Evolutionary conservation across 768 basidiomycete species (phyloP).

Genomic region (Fomitopsis serialis): DNA sequence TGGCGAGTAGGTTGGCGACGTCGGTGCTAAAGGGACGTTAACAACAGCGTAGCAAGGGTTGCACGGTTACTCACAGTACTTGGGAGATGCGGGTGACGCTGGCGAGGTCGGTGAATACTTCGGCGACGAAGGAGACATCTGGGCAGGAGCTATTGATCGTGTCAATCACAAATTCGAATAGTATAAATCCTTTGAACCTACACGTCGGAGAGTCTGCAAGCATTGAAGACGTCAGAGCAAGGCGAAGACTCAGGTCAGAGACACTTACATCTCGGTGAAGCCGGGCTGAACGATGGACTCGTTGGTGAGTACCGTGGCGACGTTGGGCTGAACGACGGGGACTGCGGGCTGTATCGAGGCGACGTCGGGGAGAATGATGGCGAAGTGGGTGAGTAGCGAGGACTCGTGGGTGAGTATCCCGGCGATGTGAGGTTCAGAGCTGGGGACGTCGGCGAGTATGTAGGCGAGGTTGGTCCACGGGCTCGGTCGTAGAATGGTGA

Average conservation of each 20-base stretch:
- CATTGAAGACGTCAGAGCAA: constrained; percentile 6
- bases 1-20: constrained; percentile 84
- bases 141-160: constrained; percentile 54
- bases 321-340: constrained; percentile 86
- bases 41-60: not conserved
- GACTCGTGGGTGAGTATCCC: constrained; percentile 61
- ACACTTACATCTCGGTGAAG: constrained; percentile 83
- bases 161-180: constrained; percentile 20
- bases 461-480: constrained; percentile 69
- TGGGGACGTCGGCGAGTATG: constrained; percentile 86
- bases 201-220: constrained; percentile 67
- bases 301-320: constrained; percentile 88
- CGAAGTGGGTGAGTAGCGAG: constrained; percentile 81
- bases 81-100: constrained; percentile 88
- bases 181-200: constrained; percentile 33
- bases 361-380: constrained; percentile 84
- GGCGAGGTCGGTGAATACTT: constrained; percentile 94
- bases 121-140: constrained; percentile 86
- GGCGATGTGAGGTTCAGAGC: constrained; percentile 80
- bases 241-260: constrained; percentile 6
- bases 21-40: constrained; percentile 52
- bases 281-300: constrained; percentile 86
- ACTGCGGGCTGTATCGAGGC: constrained; percentile 82
- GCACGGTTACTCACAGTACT: constrained; percentile 65
- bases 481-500: constrained; percentile 77